Conservation (phyloP, 139 green algal species). For the Chlorella sp. region DNA sequence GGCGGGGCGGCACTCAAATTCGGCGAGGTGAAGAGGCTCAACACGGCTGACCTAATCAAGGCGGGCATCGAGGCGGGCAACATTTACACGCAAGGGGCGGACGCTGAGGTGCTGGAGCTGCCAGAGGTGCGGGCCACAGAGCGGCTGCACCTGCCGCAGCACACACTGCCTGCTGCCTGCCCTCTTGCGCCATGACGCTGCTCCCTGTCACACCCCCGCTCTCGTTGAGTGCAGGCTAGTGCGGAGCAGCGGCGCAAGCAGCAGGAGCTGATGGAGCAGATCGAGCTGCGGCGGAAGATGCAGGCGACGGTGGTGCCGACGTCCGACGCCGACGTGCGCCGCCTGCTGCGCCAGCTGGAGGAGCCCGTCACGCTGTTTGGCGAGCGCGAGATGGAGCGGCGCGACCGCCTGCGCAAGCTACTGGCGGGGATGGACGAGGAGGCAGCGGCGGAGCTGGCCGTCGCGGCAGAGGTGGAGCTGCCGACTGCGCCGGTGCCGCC, state of each 20-base stretch:
- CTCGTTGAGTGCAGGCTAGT: conserved; percentile 42
- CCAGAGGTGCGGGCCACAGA: conserved; percentile 20
- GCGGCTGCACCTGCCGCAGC: background rate
- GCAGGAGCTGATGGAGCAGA: conserved; percentile 68
- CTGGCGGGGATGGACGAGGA: conserved; percentile 77
- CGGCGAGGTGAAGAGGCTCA: conserved; percentile 18
- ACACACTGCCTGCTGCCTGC: background rate
- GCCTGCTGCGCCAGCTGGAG: conserved; percentile 75
- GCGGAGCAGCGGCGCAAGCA: conserved; percentile 54
- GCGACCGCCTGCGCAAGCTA: conserved; percentile 84
- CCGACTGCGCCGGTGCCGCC: background rate
- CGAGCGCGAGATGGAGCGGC: conserved; percentile 89
- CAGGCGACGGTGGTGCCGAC: conserved; percentile 75
- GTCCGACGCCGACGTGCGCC: conserved; percentile 69
- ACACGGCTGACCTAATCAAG: conserved; percentile 14
- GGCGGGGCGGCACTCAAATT: no score
- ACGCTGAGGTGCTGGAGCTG: conserved; percentile 47
- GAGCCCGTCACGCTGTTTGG: conserved; percentile 97
- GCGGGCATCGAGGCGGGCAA: conserved; percentile 49
- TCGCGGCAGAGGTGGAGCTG: no score
- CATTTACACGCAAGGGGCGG: conserved; percentile 31
- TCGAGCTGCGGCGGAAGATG: conserved; percentile 75
- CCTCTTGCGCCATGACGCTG: background rate
- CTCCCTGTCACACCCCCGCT: no score
- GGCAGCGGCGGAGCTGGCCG: conserved; percentile 23